Base-by-base conservation (phyloP, 345 rosid species). In the Geranium brycei region DNA sequence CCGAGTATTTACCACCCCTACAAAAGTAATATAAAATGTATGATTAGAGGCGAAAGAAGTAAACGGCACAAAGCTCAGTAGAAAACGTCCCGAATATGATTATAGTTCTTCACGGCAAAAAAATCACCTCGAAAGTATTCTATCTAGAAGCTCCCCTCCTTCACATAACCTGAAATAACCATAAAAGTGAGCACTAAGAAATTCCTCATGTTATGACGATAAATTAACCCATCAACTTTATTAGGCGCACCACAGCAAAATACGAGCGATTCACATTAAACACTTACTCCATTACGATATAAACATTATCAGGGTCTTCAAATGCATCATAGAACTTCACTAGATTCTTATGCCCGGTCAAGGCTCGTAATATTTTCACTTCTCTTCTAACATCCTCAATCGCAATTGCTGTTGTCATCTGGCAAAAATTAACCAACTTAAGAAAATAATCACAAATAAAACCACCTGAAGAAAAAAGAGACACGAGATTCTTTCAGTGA, bases 331-430 rank as follows among this genome's bases (percentile, higher is more conserved):
- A 85, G 77, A 93, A 93, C 64, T 74, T 80, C 19, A 88, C 91
- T 2, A 93, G 73, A 81, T 93, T 90, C 72, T 65, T 66, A 71
- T 93, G 99, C 70, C 99, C 97, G 15, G 90, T 73, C 77, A 93
- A 81, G 64, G 90, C 91, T 71, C 76, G 85, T 62, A 93, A 75
- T 69, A 93, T 83, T 62, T 88, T 90, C 70, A 93, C 97, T 81
- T 93, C 97, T 76, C 99, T 88, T 78, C 99, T 82, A 68, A 90
- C 99, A 79, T 90, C 99, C 75, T 93, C 97, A 62, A 93, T 73
- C 31, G 99, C 87, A 73, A 93, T 93, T 61, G 99, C 87, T 69
- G 95, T 86, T 38, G 97, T 86, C 97, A 93, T 90, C 99, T 93
- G 83, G 62, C 72, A 73, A 72, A 5, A 61, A 62, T 47, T 41